Percentiles rank a stretch among this genome's conserved stretches.
Evolutionary conservation across 75 land plant species (phyloP).

Genomic region (Pinus tabuliformis): DNA sequence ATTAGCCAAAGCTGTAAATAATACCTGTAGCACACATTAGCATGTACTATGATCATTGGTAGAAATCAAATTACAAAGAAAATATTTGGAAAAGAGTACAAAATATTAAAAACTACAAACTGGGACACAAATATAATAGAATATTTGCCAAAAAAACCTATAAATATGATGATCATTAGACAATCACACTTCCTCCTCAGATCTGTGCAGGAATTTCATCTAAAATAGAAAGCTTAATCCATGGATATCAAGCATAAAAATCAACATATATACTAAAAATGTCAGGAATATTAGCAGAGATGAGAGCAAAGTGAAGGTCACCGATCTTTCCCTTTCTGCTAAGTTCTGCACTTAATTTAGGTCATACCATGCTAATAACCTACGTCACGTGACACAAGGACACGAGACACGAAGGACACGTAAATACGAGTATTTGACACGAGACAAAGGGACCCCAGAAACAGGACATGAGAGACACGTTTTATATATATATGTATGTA

Average conservation of each 20-base stretch:
- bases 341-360: no score
- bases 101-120: background rate
- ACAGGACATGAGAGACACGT: no score
- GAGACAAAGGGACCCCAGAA: no score
- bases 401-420: no score
- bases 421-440: no score
- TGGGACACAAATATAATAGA: background rate
- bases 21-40: slow-evolving; percentile 40
- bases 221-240: background rate
- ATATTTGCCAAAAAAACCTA: background rate
- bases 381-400: no score
- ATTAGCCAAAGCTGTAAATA: slow-evolving; percentile 69
- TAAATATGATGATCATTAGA: background rate
- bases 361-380: no score
- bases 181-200: background rate
- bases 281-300: background rate
- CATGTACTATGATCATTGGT: background rate
- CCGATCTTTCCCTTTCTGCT: background rate
- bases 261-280: background rate
- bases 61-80: background rate
- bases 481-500: no score
- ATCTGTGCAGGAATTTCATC: background rate
- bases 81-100: background rate
- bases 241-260: background rate
- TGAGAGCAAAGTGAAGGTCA: background rate